Conservation (phyloP, 2,329 filamentous ascomycete species). For the Pseudofabraea citricarpa region DNA sequence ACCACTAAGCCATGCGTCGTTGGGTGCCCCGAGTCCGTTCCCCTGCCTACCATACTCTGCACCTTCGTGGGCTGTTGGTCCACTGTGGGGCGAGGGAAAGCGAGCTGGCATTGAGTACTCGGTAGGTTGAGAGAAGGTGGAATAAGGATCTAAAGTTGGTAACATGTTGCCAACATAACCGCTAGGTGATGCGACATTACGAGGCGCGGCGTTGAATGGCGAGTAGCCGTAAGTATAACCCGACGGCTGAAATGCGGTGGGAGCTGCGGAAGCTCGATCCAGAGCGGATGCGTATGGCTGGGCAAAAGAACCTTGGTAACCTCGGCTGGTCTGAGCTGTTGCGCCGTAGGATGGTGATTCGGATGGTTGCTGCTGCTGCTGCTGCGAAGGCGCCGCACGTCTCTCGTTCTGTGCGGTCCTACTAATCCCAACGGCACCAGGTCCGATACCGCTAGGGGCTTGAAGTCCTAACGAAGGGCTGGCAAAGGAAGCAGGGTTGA, state of each 20-base stretch:
- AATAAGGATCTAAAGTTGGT: conserved; percentile 36
- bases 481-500: conserved; percentile 94
- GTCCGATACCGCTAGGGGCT: conserved; percentile 61
- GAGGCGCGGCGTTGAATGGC: conserved; percentile 37
- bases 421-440: conserved; percentile 57
- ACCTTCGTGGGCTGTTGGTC: conserved; percentile 31
- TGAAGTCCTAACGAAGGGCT: conserved; percentile 70
- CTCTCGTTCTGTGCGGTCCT: conserved; percentile 31
- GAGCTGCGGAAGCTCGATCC: conserved; percentile 32
- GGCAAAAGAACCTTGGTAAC: conserved; percentile 36
- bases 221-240: conserved; percentile 38
- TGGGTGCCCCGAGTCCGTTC: conserved; percentile 29
- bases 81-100: conserved; percentile 37
- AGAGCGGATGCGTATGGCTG: conserved; percentile 37
- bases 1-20: conserved; percentile 51
- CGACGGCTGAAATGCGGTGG: conserved; percentile 33
- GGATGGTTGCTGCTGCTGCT: conserved; percentile 32
- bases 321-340: conserved; percentile 15
- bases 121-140: conserved; percentile 33
- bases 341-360: conserved; percentile 25
- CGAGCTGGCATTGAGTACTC: conserved; percentile 44
- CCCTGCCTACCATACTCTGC: conserved; percentile 39
- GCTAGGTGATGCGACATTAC: conserved; percentile 27
- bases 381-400: too few species aligned
- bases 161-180: conserved; percentile 33